A percentile compares a stretch with the other conserved stretches of the same genome.
phyloP scores from a whole-genome alignment of 2,329 filamentous ascomycete genomes.

The Pyrenochaeta sp. region DNA sequence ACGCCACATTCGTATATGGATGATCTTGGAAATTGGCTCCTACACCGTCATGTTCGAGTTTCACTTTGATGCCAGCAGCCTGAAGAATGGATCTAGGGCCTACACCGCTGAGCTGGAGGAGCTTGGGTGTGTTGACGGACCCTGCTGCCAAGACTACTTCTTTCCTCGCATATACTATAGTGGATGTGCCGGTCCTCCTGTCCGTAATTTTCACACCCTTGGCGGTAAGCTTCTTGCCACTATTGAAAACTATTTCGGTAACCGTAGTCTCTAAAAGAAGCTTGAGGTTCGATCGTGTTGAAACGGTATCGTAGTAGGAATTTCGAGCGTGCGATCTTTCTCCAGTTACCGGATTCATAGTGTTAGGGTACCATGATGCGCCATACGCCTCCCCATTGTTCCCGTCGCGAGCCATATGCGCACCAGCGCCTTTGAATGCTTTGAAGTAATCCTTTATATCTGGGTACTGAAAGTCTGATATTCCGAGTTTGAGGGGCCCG shows the following conservation, averaged over 20 bases:
- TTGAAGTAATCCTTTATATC: constrained; percentile 34
- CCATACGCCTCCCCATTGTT: constrained; percentile 42
- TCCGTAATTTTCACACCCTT: constrained; percentile 36
- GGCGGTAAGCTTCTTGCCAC: constrained; percentile 26
- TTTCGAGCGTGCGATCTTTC: constrained; percentile 43
- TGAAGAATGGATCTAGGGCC: constrained; percentile 38
- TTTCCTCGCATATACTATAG: constrained; percentile 34
- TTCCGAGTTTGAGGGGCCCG: constrained; percentile 37
- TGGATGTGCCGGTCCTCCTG: constrained; percentile 22
- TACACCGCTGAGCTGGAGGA: constrained; percentile 50
- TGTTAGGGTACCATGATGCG: constrained; percentile 48
- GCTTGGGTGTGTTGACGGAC: constrained; percentile 64
- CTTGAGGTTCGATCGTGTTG: constrained; percentile 40
- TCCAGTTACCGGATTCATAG: constrained; percentile 42
- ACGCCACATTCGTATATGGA: constrained; percentile 30
- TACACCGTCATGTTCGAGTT: constrained; percentile 39
- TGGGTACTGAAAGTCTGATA: constrained; percentile 38
- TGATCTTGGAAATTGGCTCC: constrained; percentile 48
- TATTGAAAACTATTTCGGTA: constrained; percentile 34
- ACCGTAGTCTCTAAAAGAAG: constrained; percentile 29
- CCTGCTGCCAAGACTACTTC: constrained; percentile 70
- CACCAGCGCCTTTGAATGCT: constrained; percentile 33
- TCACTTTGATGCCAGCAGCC: constrained; percentile 34
- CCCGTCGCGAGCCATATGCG: constrained; percentile 25
- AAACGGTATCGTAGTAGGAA: constrained; percentile 40